Base-by-base conservation (phyloP, 2,329 filamentous ascomycete species). In the Fusarium miscanthi region DNA sequence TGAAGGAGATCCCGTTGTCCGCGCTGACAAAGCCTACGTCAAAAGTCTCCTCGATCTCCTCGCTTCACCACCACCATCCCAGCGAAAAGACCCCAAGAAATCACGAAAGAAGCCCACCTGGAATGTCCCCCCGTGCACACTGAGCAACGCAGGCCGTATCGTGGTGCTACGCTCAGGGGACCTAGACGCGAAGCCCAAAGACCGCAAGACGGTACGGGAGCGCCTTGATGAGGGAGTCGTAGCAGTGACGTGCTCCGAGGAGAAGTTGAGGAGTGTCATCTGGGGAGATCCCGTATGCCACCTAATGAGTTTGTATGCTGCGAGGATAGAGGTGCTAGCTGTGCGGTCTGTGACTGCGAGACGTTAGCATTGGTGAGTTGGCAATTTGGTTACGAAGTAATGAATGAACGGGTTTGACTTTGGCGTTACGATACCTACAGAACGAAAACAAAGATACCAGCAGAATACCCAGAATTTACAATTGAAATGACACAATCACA, bases 201-300 rank as follows among this genome's bases (percentile, higher is more conserved):
- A 85, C 21, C 83, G 84, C 72, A 86, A 85, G 78, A 88, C 84
- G 42, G 80, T 87, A 2, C 82, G 84, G 51, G 85, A 88, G 68
- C 80, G 85, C 45, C 81, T 90, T 25, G 81, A 82, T 64, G 87
- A 91, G 53, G 88, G 90, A 8, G 88, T 94, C 0, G 87, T 93
- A 51, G 93, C 93, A 4, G 91, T 91, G 69, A 86, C 90, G 14
- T 87, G 91, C 13, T 88, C 84, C 1, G 92, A 96, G 71, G 88
- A 91, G 46, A 85, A 93, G 77, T 81, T 97, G 56, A 84, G 92
- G 30, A 87, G 85, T 4, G 87, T 94, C 1, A 85, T 97, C 8
- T 97, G 94, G 87, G 94, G 94, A 0, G 94, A 97, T 79, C 92
- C 93, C 0, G 84, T 94, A 46, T 92, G 90, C 79, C 94, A 97